Evolutionary conservation across 805 yeast genomes (phyloP).

Genomic region (Ogataea paraovalis): DNA sequence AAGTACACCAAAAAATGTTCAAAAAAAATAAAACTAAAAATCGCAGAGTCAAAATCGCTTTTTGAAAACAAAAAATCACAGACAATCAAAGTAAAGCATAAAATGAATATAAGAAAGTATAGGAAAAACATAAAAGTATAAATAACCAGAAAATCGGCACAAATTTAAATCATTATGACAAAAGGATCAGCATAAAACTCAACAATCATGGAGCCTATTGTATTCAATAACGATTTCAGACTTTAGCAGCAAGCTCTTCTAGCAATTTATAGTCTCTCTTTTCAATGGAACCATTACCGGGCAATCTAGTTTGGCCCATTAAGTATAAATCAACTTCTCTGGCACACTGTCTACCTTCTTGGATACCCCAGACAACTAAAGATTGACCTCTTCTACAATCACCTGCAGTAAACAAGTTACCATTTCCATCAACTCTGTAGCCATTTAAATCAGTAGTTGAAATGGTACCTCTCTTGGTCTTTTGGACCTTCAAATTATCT

Average conservation of each 20-base stretch:
- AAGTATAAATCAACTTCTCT: constrained; percentile 81
- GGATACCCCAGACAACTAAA: constrained; percentile 98
- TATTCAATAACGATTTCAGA: constrained; percentile 24
- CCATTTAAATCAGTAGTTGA: constrained; percentile 54
- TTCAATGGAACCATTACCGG: constrained; percentile 91
- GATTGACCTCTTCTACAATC: constrained; percentile 99
- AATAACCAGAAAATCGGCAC: background rate
- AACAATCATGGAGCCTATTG: background rate
- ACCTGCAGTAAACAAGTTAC: constrained; percentile 90
- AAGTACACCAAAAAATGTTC: too few species aligned
- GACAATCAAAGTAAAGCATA: too few species aligned
- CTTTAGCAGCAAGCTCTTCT: constrained; percentile 70
- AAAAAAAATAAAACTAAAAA: too few species aligned
- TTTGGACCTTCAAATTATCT: constrained; percentile 60
- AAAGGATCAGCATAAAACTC: background rate
- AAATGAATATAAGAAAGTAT: background rate
- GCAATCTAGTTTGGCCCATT: constrained; percentile 76
- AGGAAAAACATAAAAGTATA: background rate
- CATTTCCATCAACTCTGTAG: constrained; percentile 61
- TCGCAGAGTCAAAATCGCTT: too few species aligned
- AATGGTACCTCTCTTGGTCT: constrained; percentile 84
- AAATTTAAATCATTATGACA: background rate
- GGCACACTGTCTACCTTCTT: constrained; percentile 99
- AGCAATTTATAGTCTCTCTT: constrained; percentile 75
- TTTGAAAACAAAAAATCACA: too few species aligned